A percentile compares a stretch with the other conserved stretches of the same genome.
phyloP scores from a whole-genome alignment of 805 yeast genomes.

The Barnettozyma sp. region DNA sequence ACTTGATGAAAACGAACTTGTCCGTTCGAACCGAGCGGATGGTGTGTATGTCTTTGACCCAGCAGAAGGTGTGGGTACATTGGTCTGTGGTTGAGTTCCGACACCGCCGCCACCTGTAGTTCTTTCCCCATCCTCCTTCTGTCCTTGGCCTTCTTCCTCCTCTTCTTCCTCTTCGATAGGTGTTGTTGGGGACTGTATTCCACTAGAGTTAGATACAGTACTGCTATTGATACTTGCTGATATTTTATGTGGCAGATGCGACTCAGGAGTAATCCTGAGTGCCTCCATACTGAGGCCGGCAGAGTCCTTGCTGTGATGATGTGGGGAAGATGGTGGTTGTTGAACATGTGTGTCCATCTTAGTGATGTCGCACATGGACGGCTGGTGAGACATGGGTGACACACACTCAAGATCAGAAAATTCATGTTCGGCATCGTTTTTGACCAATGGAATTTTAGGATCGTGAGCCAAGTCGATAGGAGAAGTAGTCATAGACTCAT shows the following conservation, averaged over 20 bases:
- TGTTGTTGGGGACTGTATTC: not conserved
- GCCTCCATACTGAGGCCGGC: constrained; percentile 2
- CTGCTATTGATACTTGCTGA: too few species aligned
- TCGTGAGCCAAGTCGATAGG: not conserved
- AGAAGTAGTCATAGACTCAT: constrained; percentile 7
- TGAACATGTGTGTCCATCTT: not conserved
- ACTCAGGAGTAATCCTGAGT: not conserved
- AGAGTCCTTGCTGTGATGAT: not conserved
- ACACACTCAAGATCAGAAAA: not conserved
- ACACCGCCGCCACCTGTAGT: too few species aligned
- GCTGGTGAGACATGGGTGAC: too few species aligned
- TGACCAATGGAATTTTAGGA: not conserved
- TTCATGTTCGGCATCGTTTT: not conserved
- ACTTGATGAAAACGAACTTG: constrained; percentile 8
- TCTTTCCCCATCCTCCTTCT: too few species aligned
- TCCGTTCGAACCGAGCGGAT: constrained; percentile 5
- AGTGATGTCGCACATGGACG: not conserved
- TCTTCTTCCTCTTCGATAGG: not conserved
- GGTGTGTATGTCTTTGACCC: not conserved
- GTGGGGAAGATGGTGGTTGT: not conserved
- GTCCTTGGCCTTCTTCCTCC: too few species aligned
- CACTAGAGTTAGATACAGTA: too few species aligned
- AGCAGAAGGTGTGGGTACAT: not conserved
- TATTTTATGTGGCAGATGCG: not conserved
- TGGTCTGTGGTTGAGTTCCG: too few species aligned